Percentiles rank a stretch among this genome's conserved stretches.
Conservation (phyloP, 2,329 filamentous ascomycete genomes). For the Pseudogymnoascus sp. region DNA sequence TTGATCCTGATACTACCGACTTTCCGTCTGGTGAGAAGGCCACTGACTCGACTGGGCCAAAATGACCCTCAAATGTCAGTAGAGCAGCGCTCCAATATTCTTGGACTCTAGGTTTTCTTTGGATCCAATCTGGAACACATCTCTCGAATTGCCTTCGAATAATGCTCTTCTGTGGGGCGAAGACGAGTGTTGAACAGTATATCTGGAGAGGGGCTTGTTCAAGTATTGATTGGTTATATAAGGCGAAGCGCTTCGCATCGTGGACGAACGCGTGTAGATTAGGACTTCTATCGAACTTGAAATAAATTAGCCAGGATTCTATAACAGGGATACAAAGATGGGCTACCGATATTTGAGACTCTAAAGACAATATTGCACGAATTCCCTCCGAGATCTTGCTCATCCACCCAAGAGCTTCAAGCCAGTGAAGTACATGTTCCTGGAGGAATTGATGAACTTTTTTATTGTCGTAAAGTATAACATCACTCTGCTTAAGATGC, state of each 20-base stretch:
- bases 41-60: too few species aligned
- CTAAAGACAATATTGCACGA: background rate
- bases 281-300: background rate
- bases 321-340: background rate
- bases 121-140: constrained; percentile 5
- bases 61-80: constrained; percentile 10
- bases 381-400: constrained; percentile 2
- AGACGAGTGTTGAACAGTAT: constrained; percentile 15
- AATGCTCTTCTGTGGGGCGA: constrained; percentile 8
- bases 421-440: constrained; percentile 31
- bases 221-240: constrained; percentile 11
- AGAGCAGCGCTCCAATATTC: background rate
- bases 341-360: background rate
- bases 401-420: constrained; percentile 12
- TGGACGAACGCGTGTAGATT: constrained; percentile 10
- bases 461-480: constrained; percentile 23
- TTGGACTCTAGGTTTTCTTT: background rate
- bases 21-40: too few species aligned
- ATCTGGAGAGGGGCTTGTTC: constrained; percentile 16
- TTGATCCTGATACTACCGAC: too few species aligned
- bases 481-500: constrained; percentile 26
- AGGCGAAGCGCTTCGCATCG: constrained; percentile 16
- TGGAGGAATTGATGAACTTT: constrained; percentile 29
- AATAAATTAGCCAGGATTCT: background rate
- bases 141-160: constrained; percentile 1